These are phyloP conservation scores for Oryza nivara DNA, from an alignment of 176 grass and related monocot species.

Conservation along the genomic window DNA sequence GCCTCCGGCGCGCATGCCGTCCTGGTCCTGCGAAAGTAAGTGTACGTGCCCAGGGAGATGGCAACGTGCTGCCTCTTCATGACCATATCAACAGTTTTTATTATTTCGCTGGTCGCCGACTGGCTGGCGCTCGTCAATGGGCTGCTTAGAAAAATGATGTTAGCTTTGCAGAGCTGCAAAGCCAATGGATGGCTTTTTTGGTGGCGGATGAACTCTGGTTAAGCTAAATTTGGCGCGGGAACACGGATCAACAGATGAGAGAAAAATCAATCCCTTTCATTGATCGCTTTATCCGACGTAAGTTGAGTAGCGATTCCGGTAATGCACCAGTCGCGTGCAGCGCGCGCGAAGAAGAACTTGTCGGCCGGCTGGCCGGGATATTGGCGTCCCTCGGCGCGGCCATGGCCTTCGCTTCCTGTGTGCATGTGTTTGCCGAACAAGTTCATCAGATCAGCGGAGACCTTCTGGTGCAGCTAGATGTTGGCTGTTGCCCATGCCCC, in stretches of 20 bases:
- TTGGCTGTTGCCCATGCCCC: too few relatives aligned
- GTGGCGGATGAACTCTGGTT: too few relatives aligned
- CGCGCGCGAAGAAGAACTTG: neutral
- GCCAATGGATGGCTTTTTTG: too few relatives aligned
- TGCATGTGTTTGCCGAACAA: neutral
- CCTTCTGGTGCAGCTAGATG: too few relatives aligned
- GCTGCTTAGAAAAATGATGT: neutral
- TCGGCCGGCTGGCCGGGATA: neutral
- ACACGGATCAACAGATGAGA: too few relatives aligned
- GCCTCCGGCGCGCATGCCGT: neutral
- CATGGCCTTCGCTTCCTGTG: neutral
- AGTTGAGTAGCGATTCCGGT: neutral
- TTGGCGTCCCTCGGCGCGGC: neutral
- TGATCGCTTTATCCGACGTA: neutral
- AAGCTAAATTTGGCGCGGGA: too few relatives aligned
- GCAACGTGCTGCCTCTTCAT: too few relatives aligned
- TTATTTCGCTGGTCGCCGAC: neutral
- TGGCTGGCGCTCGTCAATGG: neutral
- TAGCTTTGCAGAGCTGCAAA: too few relatives aligned
- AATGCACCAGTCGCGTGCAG: neutral
- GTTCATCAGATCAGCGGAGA: too few relatives aligned
- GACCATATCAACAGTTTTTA: neutral
- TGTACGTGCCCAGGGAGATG: neutral
- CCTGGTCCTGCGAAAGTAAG: neutral
- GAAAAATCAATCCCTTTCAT: neutral